Conservation (phyloP, 2,329 filamentous ascomycete species). For the Bisporella sp. region DNA sequence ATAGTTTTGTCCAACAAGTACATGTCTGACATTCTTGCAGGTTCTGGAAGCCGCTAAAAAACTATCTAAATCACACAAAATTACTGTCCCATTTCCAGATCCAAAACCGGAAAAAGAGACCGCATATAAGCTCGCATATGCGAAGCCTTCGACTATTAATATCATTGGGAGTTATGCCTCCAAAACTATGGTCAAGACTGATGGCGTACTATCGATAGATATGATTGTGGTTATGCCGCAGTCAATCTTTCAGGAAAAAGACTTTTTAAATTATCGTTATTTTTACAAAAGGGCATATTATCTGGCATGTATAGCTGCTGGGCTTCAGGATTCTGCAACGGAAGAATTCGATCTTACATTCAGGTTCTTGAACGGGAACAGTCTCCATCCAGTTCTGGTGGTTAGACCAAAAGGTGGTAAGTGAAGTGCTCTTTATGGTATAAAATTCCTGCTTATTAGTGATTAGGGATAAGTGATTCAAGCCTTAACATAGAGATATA, state of each 20-base stretch:
- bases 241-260: slow-evolving; percentile 82
- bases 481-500: slow-evolving; percentile 50
- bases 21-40: slow-evolving; percentile 34
- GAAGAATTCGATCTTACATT: slow-evolving; percentile 53
- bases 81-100: slow-evolving; percentile 79
- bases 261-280: slow-evolving; percentile 87
- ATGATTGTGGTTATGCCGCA: slow-evolving; percentile 82
- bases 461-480: no score
- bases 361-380: slow-evolving; percentile 64
- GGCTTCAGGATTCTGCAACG: slow-evolving; percentile 52
- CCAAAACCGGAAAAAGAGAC: slow-evolving; percentile 69
- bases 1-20: neutral
- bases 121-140: slow-evolving; percentile 76
- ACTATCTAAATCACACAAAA: slow-evolving; percentile 58
- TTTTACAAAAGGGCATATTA: slow-evolving; percentile 95
- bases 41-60: slow-evolving; percentile 60
- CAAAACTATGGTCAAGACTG: slow-evolving; percentile 63
- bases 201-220: slow-evolving; percentile 58
- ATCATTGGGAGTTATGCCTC: slow-evolving; percentile 83
- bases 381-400: slow-evolving; percentile 62
- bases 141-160: slow-evolving; percentile 71
- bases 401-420: slow-evolving; percentile 30
- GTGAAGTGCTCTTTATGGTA: neutral
- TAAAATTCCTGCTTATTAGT: no score
- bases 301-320: slow-evolving; percentile 70